Base-by-base conservation (phyloP, 352 stramenopile species). In the Phytophthora quininea region DNA sequence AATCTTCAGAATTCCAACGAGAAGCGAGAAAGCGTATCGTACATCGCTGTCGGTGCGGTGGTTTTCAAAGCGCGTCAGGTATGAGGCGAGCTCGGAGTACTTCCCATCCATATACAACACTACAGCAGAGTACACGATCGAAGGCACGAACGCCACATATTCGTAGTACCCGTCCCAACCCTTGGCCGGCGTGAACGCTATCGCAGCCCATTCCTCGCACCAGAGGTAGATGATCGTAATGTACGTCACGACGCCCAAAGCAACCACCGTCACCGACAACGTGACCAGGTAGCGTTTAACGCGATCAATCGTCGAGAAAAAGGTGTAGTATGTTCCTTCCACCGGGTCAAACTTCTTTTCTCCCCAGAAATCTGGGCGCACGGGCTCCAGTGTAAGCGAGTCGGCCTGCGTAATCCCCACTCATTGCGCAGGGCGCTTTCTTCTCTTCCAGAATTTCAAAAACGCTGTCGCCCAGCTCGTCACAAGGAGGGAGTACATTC, bases 11-110 rank as follows among this genome's bases (percentile, higher is more conserved):
- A 37, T 14, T 24, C 19, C 19, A 24, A 29, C 27, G 59, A 64
- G 27, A 48, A 47, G 12, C 4, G 15, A 64, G 8, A 47, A 53
- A 46, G 43, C 14, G 57, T 14, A 64, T 12, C 3, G 12, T 77
- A 93, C 84, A 68, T 92, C 86, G 58, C 77, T 91, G 54, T 97
- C 88, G 0, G 92, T 98, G 48, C 90, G 89, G 69, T 98, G 93
- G 64, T 97, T 97, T 72, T 98, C 93, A 45, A 86, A 97, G 48
- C 98, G 85, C 52, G 97, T 99, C 47, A 99, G 70, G 35, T 81
- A 87, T 3, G 91, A 88, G 9, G 97, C 97, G 27, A 99, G 71
- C 45, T 88, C 85, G 63, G 91, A 93, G 61, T 99, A 97, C 43
- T 92, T 90, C 45, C 73, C 79, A 69, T 95, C 87, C 40, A 95